Base-by-base conservation (phyloP, 306 rosid species). In the Styphnolobium japonicum region DNA sequence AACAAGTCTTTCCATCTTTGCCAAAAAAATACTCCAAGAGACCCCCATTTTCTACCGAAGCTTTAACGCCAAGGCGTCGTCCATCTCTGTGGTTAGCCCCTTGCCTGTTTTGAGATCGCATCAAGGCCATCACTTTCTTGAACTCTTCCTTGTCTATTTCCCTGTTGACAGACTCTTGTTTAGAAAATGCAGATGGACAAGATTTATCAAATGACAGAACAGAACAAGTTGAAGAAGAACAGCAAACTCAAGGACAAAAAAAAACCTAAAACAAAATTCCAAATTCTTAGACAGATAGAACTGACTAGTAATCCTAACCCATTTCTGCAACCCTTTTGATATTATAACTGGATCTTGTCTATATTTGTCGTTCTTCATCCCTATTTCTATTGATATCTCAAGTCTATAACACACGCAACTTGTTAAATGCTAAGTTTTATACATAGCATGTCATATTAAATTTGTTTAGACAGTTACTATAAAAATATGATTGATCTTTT, bases 91-190 rank as follows among this genome's bases (percentile, higher is more conserved):
- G 88, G 29, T 18, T 79, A 29, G 91, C 88, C 31, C 87, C 97
- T 82, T 90, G 91, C 73, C 85, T 85, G 84, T 79, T 90, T 67
- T 84, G 94, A 52, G 86, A 82, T 71, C 91, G 79, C 98, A 94
- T 90, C 85, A 90, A 72, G 3, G 83, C 61, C 98, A 90, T 94
- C 52, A 94, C 96, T 85, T 88, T 89, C 79, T 89, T 87, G 81
- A 94, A 92, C 70, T 94, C 98, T 55, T 67, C 80, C 64, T 19
- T 87, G 75, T 92, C 93, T 49, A 94, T 94, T 77, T 82, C 88
- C 67, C 97, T 91, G 74, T 73, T 58, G 10, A 56, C 33, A 49
- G 22, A n/a, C 61, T 10, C 71, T 25, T 46, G 6, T 36, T 7
- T n/a, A 16, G 19, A 46, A 15, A 22, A 11, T 8, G 36, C 21